phyloP scores from a whole-genome alignment of 768 basidiomycete genomes.

The Candolleomyces efflorescens region DNA sequence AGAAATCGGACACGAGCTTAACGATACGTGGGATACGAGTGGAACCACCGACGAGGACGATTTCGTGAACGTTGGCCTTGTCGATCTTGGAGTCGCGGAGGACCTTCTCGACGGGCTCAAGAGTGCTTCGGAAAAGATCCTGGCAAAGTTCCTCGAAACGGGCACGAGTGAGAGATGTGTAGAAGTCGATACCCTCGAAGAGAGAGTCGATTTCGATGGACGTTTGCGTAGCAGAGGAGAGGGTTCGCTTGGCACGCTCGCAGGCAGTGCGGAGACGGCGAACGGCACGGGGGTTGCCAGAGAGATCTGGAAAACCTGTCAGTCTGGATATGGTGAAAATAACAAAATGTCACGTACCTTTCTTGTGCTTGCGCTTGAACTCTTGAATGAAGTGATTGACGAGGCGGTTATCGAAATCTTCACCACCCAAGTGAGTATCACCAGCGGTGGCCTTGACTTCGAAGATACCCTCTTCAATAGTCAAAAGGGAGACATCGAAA shows the following conservation, averaged over 20 bases:
- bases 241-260: constrained; percentile 97
- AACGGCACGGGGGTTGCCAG: constrained; percentile 89
- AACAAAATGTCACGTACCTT: constrained; percentile 44
- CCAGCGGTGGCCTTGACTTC: constrained; percentile 98
- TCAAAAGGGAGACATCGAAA: constrained; percentile 95
- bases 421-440: constrained; percentile 97
- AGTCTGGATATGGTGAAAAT: background rate
- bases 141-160: constrained; percentile 96
- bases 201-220: constrained; percentile 98
- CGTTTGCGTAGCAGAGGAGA: constrained; percentile 94
- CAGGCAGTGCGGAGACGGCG: constrained; percentile 97
- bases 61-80: constrained; percentile 93
- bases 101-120: constrained; percentile 97
- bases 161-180: constrained; percentile 96
- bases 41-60: constrained; percentile 96
- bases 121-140: constrained; percentile 89
- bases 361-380: constrained; percentile 98
- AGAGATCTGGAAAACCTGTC: constrained; percentile 54
- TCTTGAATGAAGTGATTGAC: constrained; percentile 96
- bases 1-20: constrained; percentile 97
- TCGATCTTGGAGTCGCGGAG: constrained; percentile 98
- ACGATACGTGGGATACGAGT: constrained; percentile 98
- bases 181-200: constrained; percentile 97
- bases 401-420: constrained; percentile 97
- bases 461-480: constrained; percentile 97